Conservation (phyloP, 2,329 filamentous ascomycete species). For the Neofusicoccum umdonicola region DNA sequence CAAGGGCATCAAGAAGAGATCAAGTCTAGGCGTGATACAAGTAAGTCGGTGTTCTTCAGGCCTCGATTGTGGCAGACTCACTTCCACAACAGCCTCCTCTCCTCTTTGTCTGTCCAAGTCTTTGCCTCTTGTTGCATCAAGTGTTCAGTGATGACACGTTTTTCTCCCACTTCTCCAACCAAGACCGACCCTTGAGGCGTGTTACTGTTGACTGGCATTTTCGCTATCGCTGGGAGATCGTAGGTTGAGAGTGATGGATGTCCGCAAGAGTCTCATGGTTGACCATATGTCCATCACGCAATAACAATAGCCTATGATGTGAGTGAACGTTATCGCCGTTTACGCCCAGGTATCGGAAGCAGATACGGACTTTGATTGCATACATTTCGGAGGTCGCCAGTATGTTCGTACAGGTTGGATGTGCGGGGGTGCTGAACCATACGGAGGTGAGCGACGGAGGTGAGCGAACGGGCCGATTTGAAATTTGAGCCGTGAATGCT, state of each 20-base stretch:
- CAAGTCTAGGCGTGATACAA: constrained; percentile 18
- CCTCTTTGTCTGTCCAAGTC: constrained; percentile 29
- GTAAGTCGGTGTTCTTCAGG: neutral
- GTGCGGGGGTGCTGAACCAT: neutral
- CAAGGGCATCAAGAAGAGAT: constrained; percentile 31
- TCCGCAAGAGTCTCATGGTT: neutral
- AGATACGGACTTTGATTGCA: neutral
- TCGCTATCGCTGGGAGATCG: neutral
- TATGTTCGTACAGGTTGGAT: neutral
- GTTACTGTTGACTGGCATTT: neutral
- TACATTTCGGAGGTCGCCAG: neutral
- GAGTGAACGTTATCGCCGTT: neutral
- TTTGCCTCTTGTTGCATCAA: neutral
- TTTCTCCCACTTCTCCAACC: neutral
- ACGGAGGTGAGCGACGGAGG: neutral
- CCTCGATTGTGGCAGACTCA: constrained; percentile 19
- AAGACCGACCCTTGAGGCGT: neutral
- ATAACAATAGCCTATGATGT: neutral
- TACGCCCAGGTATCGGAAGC: neutral
- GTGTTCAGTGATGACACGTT: neutral
- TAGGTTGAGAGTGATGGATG: no score
- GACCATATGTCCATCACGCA: neutral
- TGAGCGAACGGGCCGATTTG: neutral
- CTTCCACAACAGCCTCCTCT: constrained; percentile 32
- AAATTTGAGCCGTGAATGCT: no score